Conservation (phyloP, 1,284 basidiomycete species). For the Leccinum ponderosum region DNA sequence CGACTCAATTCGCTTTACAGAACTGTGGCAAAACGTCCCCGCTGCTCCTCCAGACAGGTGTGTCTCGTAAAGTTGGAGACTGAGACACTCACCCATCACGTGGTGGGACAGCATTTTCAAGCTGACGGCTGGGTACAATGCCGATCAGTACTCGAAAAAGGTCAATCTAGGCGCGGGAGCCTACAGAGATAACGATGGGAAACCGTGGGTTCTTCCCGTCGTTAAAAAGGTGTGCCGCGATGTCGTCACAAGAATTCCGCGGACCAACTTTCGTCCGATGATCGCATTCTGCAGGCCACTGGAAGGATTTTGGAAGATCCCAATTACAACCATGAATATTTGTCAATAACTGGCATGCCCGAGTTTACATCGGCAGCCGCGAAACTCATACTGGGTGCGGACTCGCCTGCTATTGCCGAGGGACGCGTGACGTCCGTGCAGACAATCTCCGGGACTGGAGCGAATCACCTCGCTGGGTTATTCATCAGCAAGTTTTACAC, state of each 20-base stretch:
- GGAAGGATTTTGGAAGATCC: conserved; percentile 70
- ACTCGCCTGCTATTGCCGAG: conserved; percentile 75
- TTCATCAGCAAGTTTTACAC: conserved; percentile 88
- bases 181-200: conserved; percentile 83
- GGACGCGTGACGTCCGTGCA: conserved; percentile 77
- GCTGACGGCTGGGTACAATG: conserved; percentile 86
- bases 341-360: conserved; percentile 87
- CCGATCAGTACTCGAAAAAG: conserved; percentile 79
- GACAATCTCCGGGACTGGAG: conserved; percentile 95
- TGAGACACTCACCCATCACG: conserved; percentile 4
- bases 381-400: conserved; percentile 76
- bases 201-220: conserved; percentile 91
- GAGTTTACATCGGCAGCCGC: conserved; percentile 81
- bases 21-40: conserved; percentile 71
- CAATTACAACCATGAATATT: conserved; percentile 89
- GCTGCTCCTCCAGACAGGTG: conserved; percentile 82
- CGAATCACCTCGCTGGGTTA: conserved; percentile 88
- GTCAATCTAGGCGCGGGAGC: conserved; percentile 93
- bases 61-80: conserved; percentile 4
- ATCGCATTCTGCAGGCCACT: conserved; percentile 59
- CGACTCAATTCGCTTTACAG: conserved; percentile 38
- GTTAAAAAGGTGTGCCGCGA: conserved; percentile 69
- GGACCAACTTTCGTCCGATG: background rate
- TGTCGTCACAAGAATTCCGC: background rate
- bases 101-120: conserved; percentile 77